Conservation (phyloP, 805 yeast species). For the Ogataea pilisensis region DNA sequence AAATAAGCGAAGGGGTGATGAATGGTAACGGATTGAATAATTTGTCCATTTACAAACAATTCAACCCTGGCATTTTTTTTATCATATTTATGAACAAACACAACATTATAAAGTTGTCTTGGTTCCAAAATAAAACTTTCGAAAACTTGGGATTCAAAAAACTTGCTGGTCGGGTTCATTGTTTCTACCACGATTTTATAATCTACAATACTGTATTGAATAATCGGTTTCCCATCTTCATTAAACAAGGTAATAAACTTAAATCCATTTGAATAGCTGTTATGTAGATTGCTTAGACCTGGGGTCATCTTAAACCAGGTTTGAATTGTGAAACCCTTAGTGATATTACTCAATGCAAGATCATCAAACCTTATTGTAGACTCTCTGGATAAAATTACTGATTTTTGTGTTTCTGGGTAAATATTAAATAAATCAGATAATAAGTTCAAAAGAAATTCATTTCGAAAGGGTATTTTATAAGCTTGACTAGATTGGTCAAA, state of each 20-base stretch:
- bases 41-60: slow-evolving; percentile 47
- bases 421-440: slow-evolving; percentile 5
- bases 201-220: slow-evolving; percentile 17
- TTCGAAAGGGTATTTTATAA: slow-evolving; percentile 8
- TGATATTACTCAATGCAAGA: slow-evolving; percentile 9
- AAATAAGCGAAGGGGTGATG: slow-evolving; percentile 8
- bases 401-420: slow-evolving; percentile 6
- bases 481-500: slow-evolving; percentile 9
- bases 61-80: slow-evolving; percentile 34
- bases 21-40: slow-evolving; percentile 28
- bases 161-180: slow-evolving; percentile 2
- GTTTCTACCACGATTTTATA: slow-evolving; percentile 14
- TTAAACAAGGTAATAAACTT: slow-evolving; percentile 5
- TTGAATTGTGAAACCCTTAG: slow-evolving; percentile 22
- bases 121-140: slow-evolving; percentile 27
- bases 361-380: slow-evolving; percentile 11
- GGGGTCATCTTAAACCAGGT: slow-evolving; percentile 22
- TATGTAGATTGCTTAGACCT: slow-evolving; percentile 3
- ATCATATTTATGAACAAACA: slow-evolving; percentile 22
- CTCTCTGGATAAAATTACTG: slow-evolving; percentile 8
- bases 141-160: slow-evolving; percentile 15
- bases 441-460: neutral
- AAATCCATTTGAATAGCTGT: neutral
- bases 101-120: slow-evolving; percentile 23
- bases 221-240: slow-evolving; percentile 2